Evolutionary conservation across 2,329 filamentous ascomycete genomes (phyloP).

Genomic region (Fusarium sp.): DNA sequence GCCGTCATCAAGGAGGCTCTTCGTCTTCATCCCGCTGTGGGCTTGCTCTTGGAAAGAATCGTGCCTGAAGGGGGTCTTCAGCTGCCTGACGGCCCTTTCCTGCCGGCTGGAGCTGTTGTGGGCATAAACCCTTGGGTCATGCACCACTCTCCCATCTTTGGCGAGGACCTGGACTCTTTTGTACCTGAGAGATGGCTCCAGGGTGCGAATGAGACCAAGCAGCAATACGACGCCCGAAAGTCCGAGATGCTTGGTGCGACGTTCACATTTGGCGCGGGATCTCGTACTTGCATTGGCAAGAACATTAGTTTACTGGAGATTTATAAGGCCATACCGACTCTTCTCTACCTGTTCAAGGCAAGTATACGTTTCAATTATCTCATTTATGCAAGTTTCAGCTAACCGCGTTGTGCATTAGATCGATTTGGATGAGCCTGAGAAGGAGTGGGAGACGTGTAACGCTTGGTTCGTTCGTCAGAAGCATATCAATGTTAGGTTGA

Average conservation of each 20-base stretch:
- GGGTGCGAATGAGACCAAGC: neutral
- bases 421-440: neutral
- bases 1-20: neutral
- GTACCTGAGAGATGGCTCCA: neutral
- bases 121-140: neutral
- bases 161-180: neutral
- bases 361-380: neutral
- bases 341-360: neutral
- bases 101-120: neutral
- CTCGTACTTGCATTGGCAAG: neutral
- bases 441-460: neutral
- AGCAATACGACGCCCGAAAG: neutral
- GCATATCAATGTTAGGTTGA: neutral
- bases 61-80: neutral
- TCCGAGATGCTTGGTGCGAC: neutral
- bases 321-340: neutral
- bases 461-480: neutral
- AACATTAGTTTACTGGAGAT: neutral
- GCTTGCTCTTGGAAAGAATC: neutral
- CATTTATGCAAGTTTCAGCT: neutral
- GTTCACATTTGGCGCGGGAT: neutral
- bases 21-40: neutral
- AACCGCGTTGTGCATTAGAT: neutral
- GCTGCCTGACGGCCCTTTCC: neutral
- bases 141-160: neutral